Percentiles rank a stretch among this genome's conserved stretches.
These are phyloP conservation scores for Physcomitrium patens DNA, from an alignment of 225 moss, liverwort and hornwort genomes.

Conservation along the genomic window DNA sequence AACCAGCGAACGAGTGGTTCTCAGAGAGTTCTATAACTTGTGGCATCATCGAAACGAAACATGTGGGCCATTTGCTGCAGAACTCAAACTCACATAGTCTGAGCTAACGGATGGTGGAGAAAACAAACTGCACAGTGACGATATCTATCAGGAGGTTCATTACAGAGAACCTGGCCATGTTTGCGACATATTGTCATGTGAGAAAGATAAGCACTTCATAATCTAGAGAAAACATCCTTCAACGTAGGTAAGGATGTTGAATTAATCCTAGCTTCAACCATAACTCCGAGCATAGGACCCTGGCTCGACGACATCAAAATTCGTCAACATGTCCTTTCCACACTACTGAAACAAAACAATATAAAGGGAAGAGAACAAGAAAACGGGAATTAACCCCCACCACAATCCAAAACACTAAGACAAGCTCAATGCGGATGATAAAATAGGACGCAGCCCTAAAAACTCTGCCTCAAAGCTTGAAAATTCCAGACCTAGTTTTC, in stretches of 20 bases:
- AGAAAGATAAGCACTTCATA: too few relatives aligned
- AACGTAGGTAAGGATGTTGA: too few relatives aligned
- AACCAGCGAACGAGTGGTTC: slow-evolving; percentile 21
- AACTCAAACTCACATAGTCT: slow-evolving; percentile 10
- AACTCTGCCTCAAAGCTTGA: slow-evolving; percentile 38
- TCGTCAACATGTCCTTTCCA: too few relatives aligned
- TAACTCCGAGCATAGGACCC: too few relatives aligned
- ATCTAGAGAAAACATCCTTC: too few relatives aligned
- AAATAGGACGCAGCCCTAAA: not conserved
- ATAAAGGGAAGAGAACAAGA: too few relatives aligned
- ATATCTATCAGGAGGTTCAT: not conserved
- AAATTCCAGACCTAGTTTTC: slow-evolving; percentile 68
- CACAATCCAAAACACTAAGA: too few relatives aligned
- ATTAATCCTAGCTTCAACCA: too few relatives aligned
- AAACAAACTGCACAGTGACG: not conserved
- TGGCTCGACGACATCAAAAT: too few relatives aligned
- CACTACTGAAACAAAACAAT: too few relatives aligned
- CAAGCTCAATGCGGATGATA: too few relatives aligned
- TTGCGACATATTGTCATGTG: not conserved
- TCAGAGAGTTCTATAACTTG: slow-evolving; percentile 18
- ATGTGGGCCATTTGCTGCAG: slow-evolving; percentile 24
- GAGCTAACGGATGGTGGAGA: slow-evolving; percentile 19
- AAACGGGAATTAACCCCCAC: too few relatives aligned
- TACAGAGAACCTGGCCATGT: not conserved
- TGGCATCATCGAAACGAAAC: slow-evolving; percentile 8